Conservation (phyloP, 352 stramenopile species). For the Pythium oligandrum region DNA sequence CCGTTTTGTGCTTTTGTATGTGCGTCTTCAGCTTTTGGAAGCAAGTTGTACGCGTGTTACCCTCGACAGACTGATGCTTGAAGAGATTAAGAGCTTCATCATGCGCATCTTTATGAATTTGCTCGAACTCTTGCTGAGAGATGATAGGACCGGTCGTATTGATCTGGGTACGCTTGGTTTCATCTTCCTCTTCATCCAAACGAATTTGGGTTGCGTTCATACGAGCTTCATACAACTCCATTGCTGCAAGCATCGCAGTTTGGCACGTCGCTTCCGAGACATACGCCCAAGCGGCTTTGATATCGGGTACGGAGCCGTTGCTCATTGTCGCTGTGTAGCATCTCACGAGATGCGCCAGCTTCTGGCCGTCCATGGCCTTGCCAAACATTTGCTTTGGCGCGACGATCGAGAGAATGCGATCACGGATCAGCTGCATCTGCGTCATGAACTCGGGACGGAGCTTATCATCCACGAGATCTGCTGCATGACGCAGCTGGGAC, state of each 20-base stretch:
- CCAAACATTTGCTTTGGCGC: conserved; percentile 61
- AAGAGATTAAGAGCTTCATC: conserved; percentile 64
- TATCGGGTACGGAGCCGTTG: conserved; percentile 69
- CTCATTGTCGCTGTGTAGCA: conserved; percentile 82
- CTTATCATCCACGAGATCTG: conserved; percentile 39
- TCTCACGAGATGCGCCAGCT: conserved; percentile 53
- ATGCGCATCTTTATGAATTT: conserved; percentile 66
- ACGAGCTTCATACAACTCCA: conserved; percentile 48
- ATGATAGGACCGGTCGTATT: conserved; percentile 24
- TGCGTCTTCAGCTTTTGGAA: conserved; percentile 78
- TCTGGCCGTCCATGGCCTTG: conserved; percentile 53
- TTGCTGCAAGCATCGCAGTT: conserved; percentile 41
- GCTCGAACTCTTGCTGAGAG: conserved; percentile 67
- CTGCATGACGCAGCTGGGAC: conserved; percentile 46
- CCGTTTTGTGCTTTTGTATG: conserved; percentile 52
- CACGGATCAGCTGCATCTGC: conserved; percentile 57
- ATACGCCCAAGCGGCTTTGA: conserved; percentile 81
- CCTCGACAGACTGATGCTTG: conserved; percentile 67
- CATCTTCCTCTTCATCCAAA: conserved; percentile 18
- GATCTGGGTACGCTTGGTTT: conserved; percentile 10
- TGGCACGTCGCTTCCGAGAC: conserved; percentile 77
- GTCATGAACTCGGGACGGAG: conserved; percentile 74
- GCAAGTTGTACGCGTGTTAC: conserved; percentile 40
- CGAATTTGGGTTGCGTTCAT: conserved; percentile 31
- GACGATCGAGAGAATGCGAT: conserved; percentile 43